Base-by-base conservation (phyloP, 345 rosid genomes). In the Anastatica hierochuntica region DNA sequence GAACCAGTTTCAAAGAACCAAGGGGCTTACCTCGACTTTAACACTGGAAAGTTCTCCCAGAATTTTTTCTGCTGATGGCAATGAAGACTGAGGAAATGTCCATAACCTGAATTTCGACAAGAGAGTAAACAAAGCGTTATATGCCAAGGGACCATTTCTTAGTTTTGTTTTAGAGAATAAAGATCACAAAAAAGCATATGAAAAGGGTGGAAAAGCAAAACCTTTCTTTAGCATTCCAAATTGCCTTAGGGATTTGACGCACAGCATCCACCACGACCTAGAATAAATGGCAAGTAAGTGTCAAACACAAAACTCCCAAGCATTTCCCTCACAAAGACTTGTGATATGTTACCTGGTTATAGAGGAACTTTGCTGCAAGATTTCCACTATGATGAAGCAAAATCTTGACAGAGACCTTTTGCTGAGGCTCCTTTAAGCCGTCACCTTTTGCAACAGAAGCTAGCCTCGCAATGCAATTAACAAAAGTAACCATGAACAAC, bases 151-250 rank as follows among this genome's bases (percentile, higher is more conserved):
- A n/a, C n/a, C n/a, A n/a, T n/a, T n/a, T n/a, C n/a, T n/a, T n/a
- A n/a, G n/a, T n/a, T n/a, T n/a, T n/a, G n/a, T n/a, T n/a, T n/a
- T n/a, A n/a, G n/a, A n/a, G n/a, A n/a, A n/a, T n/a, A 29, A 48
- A 17, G 42, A 49, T 14, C 14, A 42, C 37, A 43, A 2, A 62
- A 53, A 52, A 6, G 1, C 14, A 23, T n/a, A 5, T 10, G 39
- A 24, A 37, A 26, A 53, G 57, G 21, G 27, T 5, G 15, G 6
- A 15, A 49, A 10, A 34, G 8, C 14, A 36, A 19, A 64, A 65
- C 97, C 94, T 86, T 71, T 90, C 98, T 80, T 82, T 86, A 29
- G 85, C 80, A 76, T 82, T 82, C 98, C 98, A 90, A 24, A 76
- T 55, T 63, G 96, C 94, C 60, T 70, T 80, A 31, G 98, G 85